Percentiles rank a stretch among this genome's conserved stretches.
Evolutionary conservation across 2,329 filamentous ascomycete species (phyloP).

Genomic region (Escovopsis weberi): DNA sequence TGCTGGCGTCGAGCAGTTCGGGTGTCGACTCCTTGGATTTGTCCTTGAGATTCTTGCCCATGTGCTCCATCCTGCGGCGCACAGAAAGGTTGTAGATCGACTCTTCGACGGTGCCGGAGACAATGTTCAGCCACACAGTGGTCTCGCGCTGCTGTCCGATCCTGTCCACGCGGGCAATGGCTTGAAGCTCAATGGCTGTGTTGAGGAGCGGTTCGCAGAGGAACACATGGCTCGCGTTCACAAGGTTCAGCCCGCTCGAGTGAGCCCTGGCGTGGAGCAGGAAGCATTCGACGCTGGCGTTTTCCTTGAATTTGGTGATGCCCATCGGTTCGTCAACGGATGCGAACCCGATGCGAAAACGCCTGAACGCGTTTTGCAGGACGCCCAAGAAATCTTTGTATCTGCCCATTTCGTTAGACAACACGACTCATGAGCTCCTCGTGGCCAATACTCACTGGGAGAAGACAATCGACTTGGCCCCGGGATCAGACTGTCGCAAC

Average conservation of each 20-base stretch:
- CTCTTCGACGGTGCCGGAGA: constrained; percentile 84
- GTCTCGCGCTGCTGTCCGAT: constrained; percentile 83
- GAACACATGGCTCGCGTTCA: constrained; percentile 88
- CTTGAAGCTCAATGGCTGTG: constrained; percentile 84
- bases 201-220: constrained; percentile 90
- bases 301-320: constrained; percentile 60
- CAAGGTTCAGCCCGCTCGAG: constrained; percentile 76
- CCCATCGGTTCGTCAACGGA: constrained; percentile 56
- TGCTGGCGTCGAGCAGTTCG: constrained; percentile 40
- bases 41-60: constrained; percentile 30
- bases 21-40: constrained; percentile 27
- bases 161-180: constrained; percentile 84
- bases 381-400: constrained; percentile 69
- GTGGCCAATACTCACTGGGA: constrained; percentile 44
- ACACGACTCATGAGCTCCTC: constrained; percentile 1
- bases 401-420: constrained; percentile 7
- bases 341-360: constrained; percentile 59
- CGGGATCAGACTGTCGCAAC: constrained; percentile 71
- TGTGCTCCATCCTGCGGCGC: constrained; percentile 61
- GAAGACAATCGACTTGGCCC: constrained; percentile 86
- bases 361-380: constrained; percentile 52
- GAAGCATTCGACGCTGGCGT: constrained; percentile 65
- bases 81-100: constrained; percentile 83
- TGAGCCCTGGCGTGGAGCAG: constrained; percentile 81
- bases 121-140: constrained; percentile 88